Base-by-base conservation (phyloP, 352 stramenopile species). In the Phytophthora capsici region DNA sequence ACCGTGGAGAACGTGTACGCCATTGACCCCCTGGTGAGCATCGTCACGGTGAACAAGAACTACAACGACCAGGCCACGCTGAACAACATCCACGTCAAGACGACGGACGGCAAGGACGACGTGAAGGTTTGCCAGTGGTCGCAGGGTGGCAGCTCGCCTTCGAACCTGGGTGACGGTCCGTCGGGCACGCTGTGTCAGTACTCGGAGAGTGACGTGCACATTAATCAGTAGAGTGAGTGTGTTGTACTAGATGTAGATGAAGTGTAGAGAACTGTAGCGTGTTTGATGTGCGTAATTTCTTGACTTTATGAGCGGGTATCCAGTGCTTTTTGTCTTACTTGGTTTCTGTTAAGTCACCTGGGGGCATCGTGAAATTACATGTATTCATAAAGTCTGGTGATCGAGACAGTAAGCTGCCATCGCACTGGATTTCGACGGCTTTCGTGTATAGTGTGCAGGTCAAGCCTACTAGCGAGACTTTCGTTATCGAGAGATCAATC, bases 11-110 rank as follows among this genome's bases (percentile, higher is more conserved):
- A 80, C 38, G 69, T 80, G 38, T 69, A 74, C 46, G 61, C 58
- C 1, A 65, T 78, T n/a, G 51, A 76, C 44, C 75, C 75, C 7
- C 55, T 70, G 34, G 57, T 70, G 1, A 67, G 49, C 22, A 45
- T 77, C 26, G 65, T 83, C 30, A 78, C 74, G 1, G 71, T 80
- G 43, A 80, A 80, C 63, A 55, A 69, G 47, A 81, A 84, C 64
- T 73, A 66, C 41, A 57, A 43, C 17, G 75, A 84, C 43, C 41
- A 76, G 22, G 71, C 71, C 50, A 77, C 58, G 43, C 46, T 80
- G 23, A 83, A 66, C 20, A 75, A 82, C 60, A 67, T 85, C 36
- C 17, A 43, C 19, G 19, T 61, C 5, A 61, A 61, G 40, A 57
- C 56, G 1, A 53, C 54, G 28, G 23, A 62, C 16, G 47, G 46